These are phyloP conservation scores for Iberis pinnata DNA, from an alignment of 345 rosid species.

Conservation along the genomic window DNA sequence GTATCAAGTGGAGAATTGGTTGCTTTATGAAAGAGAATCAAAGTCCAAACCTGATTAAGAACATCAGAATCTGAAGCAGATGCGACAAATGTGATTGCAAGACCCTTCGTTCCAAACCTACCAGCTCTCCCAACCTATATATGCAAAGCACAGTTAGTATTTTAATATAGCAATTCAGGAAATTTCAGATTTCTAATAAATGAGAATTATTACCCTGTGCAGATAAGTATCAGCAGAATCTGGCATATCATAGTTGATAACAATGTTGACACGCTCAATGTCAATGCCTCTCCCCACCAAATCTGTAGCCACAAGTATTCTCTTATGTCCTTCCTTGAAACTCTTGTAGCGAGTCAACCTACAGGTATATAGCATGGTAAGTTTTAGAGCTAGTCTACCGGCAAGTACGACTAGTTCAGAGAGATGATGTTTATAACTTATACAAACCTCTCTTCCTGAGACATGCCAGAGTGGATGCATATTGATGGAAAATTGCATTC, in stretches of 20 bases:
- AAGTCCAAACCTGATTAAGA: constrained; percentile 71
- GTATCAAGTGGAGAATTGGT: neutral
- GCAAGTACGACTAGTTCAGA: neutral
- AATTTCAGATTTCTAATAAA: neutral
- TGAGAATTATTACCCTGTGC: constrained; percentile 60
- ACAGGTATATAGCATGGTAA: constrained; percentile 1
- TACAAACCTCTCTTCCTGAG: constrained; percentile 90
- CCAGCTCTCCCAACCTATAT: constrained; percentile 96
- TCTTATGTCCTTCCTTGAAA: constrained; percentile 96
- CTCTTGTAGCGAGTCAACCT: constrained; percentile 97
- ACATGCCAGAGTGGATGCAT: constrained; percentile 98
- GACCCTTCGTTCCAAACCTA: constrained; percentile 97
- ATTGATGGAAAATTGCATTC: constrained; percentile 98
- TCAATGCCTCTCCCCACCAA: constrained; percentile 97
- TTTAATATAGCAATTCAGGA: neutral
- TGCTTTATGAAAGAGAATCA: neutral
- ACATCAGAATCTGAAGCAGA: constrained; percentile 86
- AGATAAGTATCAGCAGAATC: constrained; percentile 97
- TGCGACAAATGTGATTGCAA: constrained; percentile 91
- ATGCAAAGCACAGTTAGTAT: neutral
- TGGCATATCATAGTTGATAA: constrained; percentile 98
- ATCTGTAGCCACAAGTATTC: constrained; percentile 95
- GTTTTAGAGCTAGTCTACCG: neutral
- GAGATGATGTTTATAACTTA: neutral
- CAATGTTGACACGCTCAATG: constrained; percentile 96